Evolutionary conservation across 2,329 filamentous ascomycete genomes (phyloP).

Genomic region (Sclerotinia sclerotiorum): DNA sequence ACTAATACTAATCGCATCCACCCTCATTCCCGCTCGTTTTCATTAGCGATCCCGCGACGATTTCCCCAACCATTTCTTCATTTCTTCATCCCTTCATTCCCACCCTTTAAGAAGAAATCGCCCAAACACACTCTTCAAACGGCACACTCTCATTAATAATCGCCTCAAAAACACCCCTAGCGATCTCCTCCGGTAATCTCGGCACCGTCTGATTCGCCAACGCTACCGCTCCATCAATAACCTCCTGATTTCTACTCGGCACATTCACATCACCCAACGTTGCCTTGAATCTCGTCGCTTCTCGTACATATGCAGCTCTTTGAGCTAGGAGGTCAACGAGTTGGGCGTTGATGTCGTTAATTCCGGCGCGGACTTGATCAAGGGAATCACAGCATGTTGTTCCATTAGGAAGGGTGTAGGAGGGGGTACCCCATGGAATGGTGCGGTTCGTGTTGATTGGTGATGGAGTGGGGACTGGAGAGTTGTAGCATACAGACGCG

Average conservation of each 20-base stretch:
- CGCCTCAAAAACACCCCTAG: slow-evolving; percentile 26
- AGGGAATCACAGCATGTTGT: slow-evolving; percentile 28
- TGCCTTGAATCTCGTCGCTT: slow-evolving; percentile 30
- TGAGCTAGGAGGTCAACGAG: slow-evolving; percentile 25
- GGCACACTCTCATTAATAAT: slow-evolving; percentile 28
- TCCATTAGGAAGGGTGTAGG: slow-evolving; percentile 25
- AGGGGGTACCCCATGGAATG: slow-evolving; percentile 27
- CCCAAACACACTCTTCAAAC: slow-evolving; percentile 29
- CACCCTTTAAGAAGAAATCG: background rate
- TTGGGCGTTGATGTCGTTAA: slow-evolving; percentile 26
- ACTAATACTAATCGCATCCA: no score
- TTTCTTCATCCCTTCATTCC: background rate
- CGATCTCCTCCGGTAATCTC: slow-evolving; percentile 26
- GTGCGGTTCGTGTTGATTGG: slow-evolving; percentile 12
- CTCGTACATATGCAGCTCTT: slow-evolving; percentile 28
- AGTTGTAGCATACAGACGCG: slow-evolving; percentile 25
- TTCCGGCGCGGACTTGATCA: slow-evolving; percentile 25
- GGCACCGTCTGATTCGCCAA: slow-evolving; percentile 22
- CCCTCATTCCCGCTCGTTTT: background rate
- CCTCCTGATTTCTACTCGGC: slow-evolving; percentile 23
- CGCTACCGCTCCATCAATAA: slow-evolving; percentile 26
- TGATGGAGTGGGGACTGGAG: slow-evolving; percentile 8
- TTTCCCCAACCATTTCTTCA: background rate
- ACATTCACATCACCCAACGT: slow-evolving; percentile 26
- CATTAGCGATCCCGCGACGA: background rate